These are phyloP conservation scores for Loxodes magnus DNA, from an alignment of 73 alveolate genomes.

Conservation along the genomic window DNA sequence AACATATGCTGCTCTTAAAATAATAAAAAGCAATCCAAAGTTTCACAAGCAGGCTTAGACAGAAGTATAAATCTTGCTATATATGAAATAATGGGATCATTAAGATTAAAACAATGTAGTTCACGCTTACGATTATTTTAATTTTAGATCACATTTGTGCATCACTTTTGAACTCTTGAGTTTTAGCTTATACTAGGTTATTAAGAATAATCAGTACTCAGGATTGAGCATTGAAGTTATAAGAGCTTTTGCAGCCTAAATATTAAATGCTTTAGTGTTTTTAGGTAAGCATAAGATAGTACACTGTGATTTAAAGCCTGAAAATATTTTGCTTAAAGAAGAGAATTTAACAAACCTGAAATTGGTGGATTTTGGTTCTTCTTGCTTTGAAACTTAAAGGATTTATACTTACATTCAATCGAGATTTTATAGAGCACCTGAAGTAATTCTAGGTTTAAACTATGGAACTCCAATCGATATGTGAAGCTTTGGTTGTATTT, in stretches of 20 bases:
- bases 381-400: conserved; percentile 52
- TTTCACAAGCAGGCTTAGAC: conserved; percentile 85
- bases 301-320: conserved; percentile 87
- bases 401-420: conserved; percentile 78
- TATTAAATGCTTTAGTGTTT: conserved; percentile 42
- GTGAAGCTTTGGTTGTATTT: conserved; percentile 93
- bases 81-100: conserved; percentile 28
- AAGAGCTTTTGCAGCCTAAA: conserved; percentile 45
- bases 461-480: conserved; percentile 92
- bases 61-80: conserved; percentile 70
- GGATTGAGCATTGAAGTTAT: conserved; percentile 56
- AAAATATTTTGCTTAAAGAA: conserved; percentile 48
- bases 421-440: conserved; percentile 94
- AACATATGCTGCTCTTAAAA: conserved; percentile 74
- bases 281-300: conserved; percentile 36
- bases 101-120: conserved; percentile 34
- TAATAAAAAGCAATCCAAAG: conserved; percentile 76
- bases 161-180: conserved; percentile 54
- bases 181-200: conserved; percentile 52
- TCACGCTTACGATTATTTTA: conserved; percentile 26
- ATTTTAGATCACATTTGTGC: conserved; percentile 50
- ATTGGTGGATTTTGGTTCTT: conserved; percentile 75
- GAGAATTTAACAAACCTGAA: conserved; percentile 47
- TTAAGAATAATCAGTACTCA: conserved; percentile 41
- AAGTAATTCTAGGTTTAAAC: conserved; percentile 84